Base-by-base conservation (phyloP, 192 early-diverging fungal species). In the Entomortierella beljakovae region DNA sequence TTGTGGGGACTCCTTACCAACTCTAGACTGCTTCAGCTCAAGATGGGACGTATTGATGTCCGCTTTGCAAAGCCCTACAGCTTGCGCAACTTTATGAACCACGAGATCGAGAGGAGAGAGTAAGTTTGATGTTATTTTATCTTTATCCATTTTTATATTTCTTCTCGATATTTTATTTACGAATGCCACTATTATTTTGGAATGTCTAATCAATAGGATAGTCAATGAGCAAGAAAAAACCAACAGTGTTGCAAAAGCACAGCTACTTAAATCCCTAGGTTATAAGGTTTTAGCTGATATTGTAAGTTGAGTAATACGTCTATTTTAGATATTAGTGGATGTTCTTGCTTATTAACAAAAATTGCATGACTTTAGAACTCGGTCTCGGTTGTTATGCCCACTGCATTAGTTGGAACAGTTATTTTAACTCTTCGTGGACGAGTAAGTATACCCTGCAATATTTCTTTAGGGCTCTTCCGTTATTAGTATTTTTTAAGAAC, bases 1-100 rank as follows among this genome's bases (percentile, higher is more conserved):
- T 61, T 95, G 67, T 85, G 84, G 71, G 87, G 89, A 23, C 68
- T 95, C 11, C 75, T 93, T 26, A 92, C 81, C 16, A 87, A 85
- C 32, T 83, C 83, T 16, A 57, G 82, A 16, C 43, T 91, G 15
- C 70, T 89, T 38, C 85, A 91, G 65, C 80, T 92, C 26, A 91
- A 93, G 70, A 92, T 90, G 92, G 94, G 94, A 6, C 89, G 94
- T 23, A 90, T 95, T 38, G 94, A 94, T 82, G 81, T 95, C n/a
- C 86, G 93, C 32, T 90, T 95, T 61, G 84, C 88, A 5, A 92
- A 92, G 38, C 91, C 92, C 6, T 94, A 89, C 70, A 93, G 92
- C 2, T 59, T 95, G 62, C 82, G 71, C 42, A 80, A 83, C 10
- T 95, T 90, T 73, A 84, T 94, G 38, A 77, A 90, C 31, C 79